Percentiles rank a stretch among this genome's conserved stretches.
phyloP scores from a whole-genome alignment of 768 basidiomycete genomes.

The Pleurotus cornucopiae region DNA sequence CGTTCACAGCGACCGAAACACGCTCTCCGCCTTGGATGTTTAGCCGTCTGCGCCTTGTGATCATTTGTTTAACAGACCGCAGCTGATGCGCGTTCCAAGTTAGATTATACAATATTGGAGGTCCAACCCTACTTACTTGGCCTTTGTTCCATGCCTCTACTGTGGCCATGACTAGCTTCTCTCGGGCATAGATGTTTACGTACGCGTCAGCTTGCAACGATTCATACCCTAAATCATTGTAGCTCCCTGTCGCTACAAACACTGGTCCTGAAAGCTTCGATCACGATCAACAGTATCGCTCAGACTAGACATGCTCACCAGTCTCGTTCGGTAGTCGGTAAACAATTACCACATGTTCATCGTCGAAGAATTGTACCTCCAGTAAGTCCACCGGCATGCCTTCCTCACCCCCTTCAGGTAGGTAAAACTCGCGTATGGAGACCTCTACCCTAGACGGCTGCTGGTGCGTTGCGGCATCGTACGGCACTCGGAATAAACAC shows the following conservation, averaged over 20 bases:
- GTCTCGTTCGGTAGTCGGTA: conserved; percentile 44
- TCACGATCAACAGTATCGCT: conserved; percentile 29
- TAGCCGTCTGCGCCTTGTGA: conserved; percentile 56
- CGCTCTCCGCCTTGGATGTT: conserved; percentile 45
- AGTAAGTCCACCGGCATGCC: conserved; percentile 41
- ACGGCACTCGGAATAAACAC: conserved; percentile 51
- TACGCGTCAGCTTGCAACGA: conserved; percentile 40
- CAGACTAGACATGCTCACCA: conserved; percentile 39
- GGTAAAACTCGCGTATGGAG: conserved; percentile 51
- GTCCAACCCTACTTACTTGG: conserved; percentile 46
- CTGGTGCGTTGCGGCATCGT: conserved; percentile 34
- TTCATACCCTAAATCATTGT: conserved; percentile 59
- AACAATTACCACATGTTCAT: conserved; percentile 61
- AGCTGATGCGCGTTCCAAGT: conserved; percentile 34
- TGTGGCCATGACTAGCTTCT: conserved; percentile 60
- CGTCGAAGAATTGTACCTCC: conserved; percentile 78
- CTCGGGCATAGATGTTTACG: conserved; percentile 53
- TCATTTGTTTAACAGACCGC: conserved; percentile 39
- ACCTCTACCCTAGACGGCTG: conserved; percentile 40
- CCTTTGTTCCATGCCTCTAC: conserved; percentile 55
- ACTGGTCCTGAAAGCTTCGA: conserved; percentile 40
- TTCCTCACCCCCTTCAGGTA: conserved; percentile 33
- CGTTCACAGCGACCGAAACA: conserved; percentile 68
- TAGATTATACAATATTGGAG: not conserved
- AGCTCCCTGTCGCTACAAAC: conserved; percentile 61